These are phyloP conservation scores for Globisporangium sylvaticum DNA, from an alignment of 352 stramenopile genomes.

Conservation along the genomic window DNA sequence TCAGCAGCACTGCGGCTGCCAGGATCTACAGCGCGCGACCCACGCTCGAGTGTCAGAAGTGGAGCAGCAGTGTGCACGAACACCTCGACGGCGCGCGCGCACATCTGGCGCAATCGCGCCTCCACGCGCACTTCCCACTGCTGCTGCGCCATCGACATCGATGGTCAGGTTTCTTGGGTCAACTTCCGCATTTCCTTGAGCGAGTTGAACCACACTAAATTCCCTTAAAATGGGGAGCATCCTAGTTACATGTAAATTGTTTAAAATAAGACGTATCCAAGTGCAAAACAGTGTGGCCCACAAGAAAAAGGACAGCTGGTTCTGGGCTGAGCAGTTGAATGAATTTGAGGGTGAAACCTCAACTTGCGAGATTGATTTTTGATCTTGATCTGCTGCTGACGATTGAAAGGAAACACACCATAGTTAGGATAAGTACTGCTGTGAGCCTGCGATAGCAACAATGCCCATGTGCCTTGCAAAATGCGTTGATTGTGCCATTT, in stretches of 20 bases:
- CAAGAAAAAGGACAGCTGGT: background rate
- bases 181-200: background rate
- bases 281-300: background rate
- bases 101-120: constrained; percentile 1
- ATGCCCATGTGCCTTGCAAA: background rate
- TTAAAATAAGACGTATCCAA: background rate
- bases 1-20: background rate
- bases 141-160: background rate
- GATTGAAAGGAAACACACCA: background rate
- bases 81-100: constrained; percentile 4
- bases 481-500: background rate
- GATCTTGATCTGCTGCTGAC: too few species aligned
- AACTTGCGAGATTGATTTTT: background rate
- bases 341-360: background rate
- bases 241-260: background rate
- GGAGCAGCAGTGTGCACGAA: background rate
- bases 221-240: background rate
- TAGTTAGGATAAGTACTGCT: background rate
- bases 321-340: background rate
- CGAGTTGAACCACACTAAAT: background rate
- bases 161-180: background rate
- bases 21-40: too few species aligned
- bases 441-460: background rate
- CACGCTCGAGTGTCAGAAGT: background rate
- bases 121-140: constrained; percentile 3